Evolutionary conservation across 148 eudicot genomes (phyloP), one percentile per base, ranked within the genome.

Genomic region (Bassia scoparia): DNA sequence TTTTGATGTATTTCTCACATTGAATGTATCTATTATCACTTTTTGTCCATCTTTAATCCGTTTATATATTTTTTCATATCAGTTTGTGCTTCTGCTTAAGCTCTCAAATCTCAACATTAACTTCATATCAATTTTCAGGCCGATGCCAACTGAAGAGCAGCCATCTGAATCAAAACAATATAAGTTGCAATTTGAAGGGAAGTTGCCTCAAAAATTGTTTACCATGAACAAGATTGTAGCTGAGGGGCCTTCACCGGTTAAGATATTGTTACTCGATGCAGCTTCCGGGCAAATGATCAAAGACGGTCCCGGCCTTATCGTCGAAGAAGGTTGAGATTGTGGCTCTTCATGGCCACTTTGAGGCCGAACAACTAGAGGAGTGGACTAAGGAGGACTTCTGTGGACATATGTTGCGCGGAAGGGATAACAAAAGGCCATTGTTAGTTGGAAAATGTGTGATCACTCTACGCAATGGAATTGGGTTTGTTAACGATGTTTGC

Each of bases 291-390:
- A 65, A 33, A n/a, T 29, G 29, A 67, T 81, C 33, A 74, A n/a
- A n/a, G 68, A 71, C 70, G 87, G 87, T 21, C 84, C 84, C n/a
- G n/a, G n/a, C n/a, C 18, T 70, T 67, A 62, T 83, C 87, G 24
- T 84, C 84, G 0, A 61, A 72, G 35, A 87, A 79, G 70, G 71
- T 90, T 18, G 83, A 88, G 63, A 77, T 83, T 69, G 83, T 87
- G 2, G 96, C 78, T 72, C 88, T 90, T 50, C 85, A 83, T 48
- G 96, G 96, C 24, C 87, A 90, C 69, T 41, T 41, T 41, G 12
- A 41, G 46, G 46, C 9, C 12, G 46, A 41, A 14, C 46, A 41
- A 14, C 46, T 41, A 41, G 46, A 77, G 7, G 54, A 75, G 65
- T 87, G 93, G 90, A 81, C 84, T 6, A 37, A 69, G 75, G 83